Base-by-base conservation (phyloP, 2,329 filamentous ascomycete genomes). In the Arachnomyces sp. region DNA sequence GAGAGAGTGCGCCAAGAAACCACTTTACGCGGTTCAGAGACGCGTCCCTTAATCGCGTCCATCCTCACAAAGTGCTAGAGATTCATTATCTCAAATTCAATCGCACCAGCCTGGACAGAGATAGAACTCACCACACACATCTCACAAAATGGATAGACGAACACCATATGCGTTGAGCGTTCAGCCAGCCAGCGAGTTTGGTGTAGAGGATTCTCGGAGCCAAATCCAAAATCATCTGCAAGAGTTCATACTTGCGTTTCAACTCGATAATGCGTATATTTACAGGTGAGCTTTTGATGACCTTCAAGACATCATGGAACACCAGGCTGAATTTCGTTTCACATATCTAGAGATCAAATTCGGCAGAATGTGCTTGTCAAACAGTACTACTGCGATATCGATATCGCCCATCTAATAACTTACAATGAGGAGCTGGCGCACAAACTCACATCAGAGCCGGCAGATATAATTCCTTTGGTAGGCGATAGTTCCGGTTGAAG, bases 341-440 rank as follows among this genome's bases (percentile, higher is more conserved):
- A 25, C 9, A 12, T 28, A 29, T 34, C 3, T 53, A 93, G 92
- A 76, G 90, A 96, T 56, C 92, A 96, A 66, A 78, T 98, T 44
- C 80, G 86, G 54, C 88, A 96, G 60, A 98, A 98, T 68, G 88
- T 92, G 6, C 76, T 96, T 1, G 74, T 95, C 31, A 92, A 95
- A 61, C 88, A 89, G 54, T 96, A 88, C 68, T 95, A 83, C 64
- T 95, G 92, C 70, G 90, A 98, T 62, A 78, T 98, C 59, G 89
- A 98, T 61, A 86, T 98, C 53, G 86, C 85, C 46, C 90, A 98
- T 61, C 71, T 98, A 44, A 96, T 96, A 62, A 92, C 84, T 46
- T 96, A 89, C 68, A 92, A 94, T 57, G 90, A 96, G 65, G 88
- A 95, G 62, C 74, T 98, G 44, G 92, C 90, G 18, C 86, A 96